Evolutionary conservation across 2,329 filamentous ascomycete genomes (phyloP).

Genomic region (Sporothrix dimorphospora): DNA sequence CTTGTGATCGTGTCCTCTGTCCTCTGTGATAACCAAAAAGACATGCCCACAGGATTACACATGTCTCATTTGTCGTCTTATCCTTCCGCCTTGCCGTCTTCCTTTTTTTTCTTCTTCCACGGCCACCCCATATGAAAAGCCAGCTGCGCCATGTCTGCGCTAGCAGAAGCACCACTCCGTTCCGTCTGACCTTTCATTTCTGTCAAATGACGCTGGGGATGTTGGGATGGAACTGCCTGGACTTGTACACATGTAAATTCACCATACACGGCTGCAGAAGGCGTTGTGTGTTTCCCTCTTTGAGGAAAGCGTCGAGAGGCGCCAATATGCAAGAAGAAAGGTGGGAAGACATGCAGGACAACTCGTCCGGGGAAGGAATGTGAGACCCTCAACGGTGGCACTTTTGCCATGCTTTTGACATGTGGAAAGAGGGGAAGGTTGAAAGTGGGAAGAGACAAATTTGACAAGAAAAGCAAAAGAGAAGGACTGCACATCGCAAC

Average conservation of each 20-base stretch:
- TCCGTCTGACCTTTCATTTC: not conserved
- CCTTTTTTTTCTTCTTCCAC: not conserved
- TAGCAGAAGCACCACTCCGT: not conserved
- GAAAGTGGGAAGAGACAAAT: not conserved
- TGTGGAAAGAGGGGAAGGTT: not conserved
- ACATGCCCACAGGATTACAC: not conserved
- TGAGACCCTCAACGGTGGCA: not conserved
- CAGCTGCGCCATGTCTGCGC: not conserved
- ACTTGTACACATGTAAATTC: constrained; percentile 7
- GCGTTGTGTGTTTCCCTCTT: not conserved
- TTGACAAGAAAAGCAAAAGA: not conserved
- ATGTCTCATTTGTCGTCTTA: not conserved
- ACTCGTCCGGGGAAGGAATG: not conserved
- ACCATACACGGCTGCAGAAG: not conserved
- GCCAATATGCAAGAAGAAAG: not conserved
- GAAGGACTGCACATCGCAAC: not conserved
- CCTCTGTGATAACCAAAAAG: not conserved
- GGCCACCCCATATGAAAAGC: not conserved
- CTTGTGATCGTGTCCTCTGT: not conserved
- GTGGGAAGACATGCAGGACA: not conserved
- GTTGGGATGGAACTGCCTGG: not conserved
- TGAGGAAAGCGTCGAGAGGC: not conserved
- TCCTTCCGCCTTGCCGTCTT: not conserved
- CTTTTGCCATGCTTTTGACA: constrained; percentile 1
- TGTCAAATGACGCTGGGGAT: not conserved